Base-by-base conservation (phyloP, 164 flowering plant species). In the Kingdonia uniflora region DNA sequence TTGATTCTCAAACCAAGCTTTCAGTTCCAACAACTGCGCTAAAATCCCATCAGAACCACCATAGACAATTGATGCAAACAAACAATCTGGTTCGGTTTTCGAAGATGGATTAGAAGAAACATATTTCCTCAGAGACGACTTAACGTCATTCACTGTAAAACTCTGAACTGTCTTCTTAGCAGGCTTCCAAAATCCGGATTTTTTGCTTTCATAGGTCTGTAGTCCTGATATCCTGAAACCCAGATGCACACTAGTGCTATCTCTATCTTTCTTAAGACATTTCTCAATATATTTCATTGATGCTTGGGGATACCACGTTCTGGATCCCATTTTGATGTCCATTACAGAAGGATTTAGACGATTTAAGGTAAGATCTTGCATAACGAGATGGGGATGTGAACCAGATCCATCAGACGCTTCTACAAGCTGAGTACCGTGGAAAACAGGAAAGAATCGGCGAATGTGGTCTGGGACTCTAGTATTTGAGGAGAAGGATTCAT, bases 1-100 rank as follows among this genome's bases (percentile, higher is more conserved):
- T 61, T 87, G 96, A 58, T 75, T 83, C 75, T 91, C 95, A 58
- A 91, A 87, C 98, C 98, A 92, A 11, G 73, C 68, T 65, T 87
- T 92, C 51, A 92, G 76, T 64, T 81, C 85, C 69, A 78, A 49
- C 52, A 87, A 43, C 42, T 91, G 96, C 2, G 82, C 74, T 74
- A 87, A 60, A 57, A 90, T 79, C 47, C 95, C 95, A 22, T 53
- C 41, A 5, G 88, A 70, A 45, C 92, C 89, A 46, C 91, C 95
- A 64, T 75, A 91, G 11, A 87, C 78, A 23, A 51, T 14, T 6
- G 84, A 64, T 51, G 87, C 92, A 61, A 76, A 71, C 38, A 56
- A 55, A 69, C 82, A 79, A 63, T 91, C 92, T 1, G 78, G 87
- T 11, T 70, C 64, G 5, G 48, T 11, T 25, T 58, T 54, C 8